A percentile compares a stretch with the other conserved stretches of the same genome.
Conservation (phyloP, 352 stramenopile species). For the Globisporangium paddicum region DNA sequence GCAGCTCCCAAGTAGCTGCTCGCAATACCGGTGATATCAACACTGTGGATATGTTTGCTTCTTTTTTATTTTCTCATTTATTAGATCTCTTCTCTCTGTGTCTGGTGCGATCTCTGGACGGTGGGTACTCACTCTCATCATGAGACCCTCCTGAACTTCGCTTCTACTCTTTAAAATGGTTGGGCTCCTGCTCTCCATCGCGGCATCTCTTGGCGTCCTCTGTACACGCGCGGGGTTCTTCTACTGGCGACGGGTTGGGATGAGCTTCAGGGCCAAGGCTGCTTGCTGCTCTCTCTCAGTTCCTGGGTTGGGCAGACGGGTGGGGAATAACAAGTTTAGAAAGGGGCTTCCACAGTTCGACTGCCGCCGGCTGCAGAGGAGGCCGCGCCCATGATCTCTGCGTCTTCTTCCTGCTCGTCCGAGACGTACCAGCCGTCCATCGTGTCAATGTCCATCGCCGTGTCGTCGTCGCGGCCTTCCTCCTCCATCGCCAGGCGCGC, state of each 20-base stretch:
- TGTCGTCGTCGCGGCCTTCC: conserved; percentile 90
- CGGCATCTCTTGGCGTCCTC: neutral
- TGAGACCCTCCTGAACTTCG: too few relatives aligned
- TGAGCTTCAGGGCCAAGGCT: too few relatives aligned
- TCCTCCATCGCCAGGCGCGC: conserved; percentile 96
- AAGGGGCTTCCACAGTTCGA: conserved; percentile 71
- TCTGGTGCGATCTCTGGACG: neutral
- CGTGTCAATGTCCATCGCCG: conserved; percentile 85
- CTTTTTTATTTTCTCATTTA: neutral
- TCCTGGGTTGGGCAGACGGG: neutral
- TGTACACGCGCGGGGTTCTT: neutral
- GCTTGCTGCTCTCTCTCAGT: neutral
- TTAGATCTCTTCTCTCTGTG: neutral
- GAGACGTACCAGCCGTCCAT: conserved; percentile 89
- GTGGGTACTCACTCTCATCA: too few relatives aligned
- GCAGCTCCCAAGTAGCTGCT: neutral
- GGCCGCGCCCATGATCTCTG: conserved; percentile 31
- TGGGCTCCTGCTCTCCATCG: neutral
- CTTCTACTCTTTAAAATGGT: neutral
- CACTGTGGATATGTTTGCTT: too few relatives aligned
- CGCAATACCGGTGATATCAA: too few relatives aligned
- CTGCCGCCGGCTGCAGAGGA: conserved; percentile 21
- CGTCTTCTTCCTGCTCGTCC: conserved; percentile 73
- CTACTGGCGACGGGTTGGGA: neutral
- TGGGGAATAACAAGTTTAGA: conserved; percentile 20